A percentile compares a stretch with the other conserved stretches of the same genome.
These are phyloP conservation scores for Hammondia hammondi DNA, from an alignment of 169 alveolate genomes.

Conservation along the genomic window DNA sequence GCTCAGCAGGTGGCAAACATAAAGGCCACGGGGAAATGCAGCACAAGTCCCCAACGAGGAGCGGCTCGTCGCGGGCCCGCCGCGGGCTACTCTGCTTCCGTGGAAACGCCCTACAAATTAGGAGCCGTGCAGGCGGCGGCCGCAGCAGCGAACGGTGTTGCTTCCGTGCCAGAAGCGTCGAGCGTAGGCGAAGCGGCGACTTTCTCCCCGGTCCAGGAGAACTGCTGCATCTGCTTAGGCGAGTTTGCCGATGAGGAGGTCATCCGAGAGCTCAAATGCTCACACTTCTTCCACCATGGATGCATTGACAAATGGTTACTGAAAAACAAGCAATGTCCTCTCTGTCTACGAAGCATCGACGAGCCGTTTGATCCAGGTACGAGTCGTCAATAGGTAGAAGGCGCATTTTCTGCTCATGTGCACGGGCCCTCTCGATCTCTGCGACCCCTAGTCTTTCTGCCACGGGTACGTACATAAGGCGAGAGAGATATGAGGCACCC, in stretches of 20 bases:
- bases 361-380: neutral
- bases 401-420: too few species aligned
- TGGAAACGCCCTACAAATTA: neutral
- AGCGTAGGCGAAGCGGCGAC: neutral
- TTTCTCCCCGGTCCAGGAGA: conserved; percentile 19
- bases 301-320: conserved; percentile 80
- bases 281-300: conserved; percentile 75
- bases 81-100: neutral
- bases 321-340: conserved; percentile 76
- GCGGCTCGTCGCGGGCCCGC: too few species aligned
- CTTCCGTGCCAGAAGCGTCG: neutral
- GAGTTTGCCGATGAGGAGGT: conserved; percentile 51
- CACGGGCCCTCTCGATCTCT: too few species aligned
- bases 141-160: neutral
- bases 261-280: conserved; percentile 77
- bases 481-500: too few species aligned
- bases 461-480: too few species aligned
- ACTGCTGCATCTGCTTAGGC: conserved; percentile 49
- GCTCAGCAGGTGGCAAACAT: neutral
- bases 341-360: conserved; percentile 65
- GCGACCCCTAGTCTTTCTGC: too few species aligned
- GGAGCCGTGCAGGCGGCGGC: neutral
- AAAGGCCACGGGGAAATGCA: too few species aligned
- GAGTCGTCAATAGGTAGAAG: neutral
- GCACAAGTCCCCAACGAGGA: too few species aligned